Evolutionary conservation across 139 green algal genomes (phyloP), one percentile per base, ranked within the genome.

Genomic region (Parachlorella kessleri): DNA sequence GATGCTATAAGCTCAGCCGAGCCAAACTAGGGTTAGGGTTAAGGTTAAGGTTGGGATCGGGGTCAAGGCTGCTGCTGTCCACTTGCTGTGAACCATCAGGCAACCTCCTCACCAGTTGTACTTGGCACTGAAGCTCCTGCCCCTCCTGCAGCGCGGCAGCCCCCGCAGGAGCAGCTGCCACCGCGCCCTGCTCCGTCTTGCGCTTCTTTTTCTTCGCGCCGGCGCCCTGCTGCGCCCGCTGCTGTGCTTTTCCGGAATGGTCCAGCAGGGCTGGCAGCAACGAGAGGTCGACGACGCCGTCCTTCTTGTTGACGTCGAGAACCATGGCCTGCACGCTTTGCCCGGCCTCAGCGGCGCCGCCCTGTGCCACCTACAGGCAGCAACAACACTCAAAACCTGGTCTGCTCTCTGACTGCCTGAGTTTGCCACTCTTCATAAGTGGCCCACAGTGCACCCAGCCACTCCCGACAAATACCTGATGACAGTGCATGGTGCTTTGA

Each of bases 251-350:
- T n/a, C n/a, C n/a, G n/a, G n/a, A n/a, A n/a, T n/a, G n/a, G n/a
- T 70, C 38, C 48, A 86, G 24, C 64, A 91, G 66, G 23, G 78
- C 42, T 0, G 80, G 38, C 24, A 33, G 70, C 30, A 91, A 33
- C 10, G 63, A 90, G 2, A 97, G 84, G 77, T 97, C 92, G 28
- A 97, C 79, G 35, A 95, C 88, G 54, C 92, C 92, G 7, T 93
- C 89, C 24, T 63, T 38, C 76, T 90, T 87, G 74, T 80, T 88
- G 53, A 94, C 76, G 72, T 98, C 93, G 70, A 98, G 73, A 35
- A 98, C 88, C 0, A 76, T 71, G 10, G 71, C 86, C 8, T 40
- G 73, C 28, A 91, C 26, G 0, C 36, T 23, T 6, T 63, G 59
- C 38, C 79, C 85, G 4, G 73, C 32, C 28, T 48, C 54, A 1